Conservation (phyloP, 2,329 filamentous ascomycete species). For the Cytospora chrysosperma region DNA sequence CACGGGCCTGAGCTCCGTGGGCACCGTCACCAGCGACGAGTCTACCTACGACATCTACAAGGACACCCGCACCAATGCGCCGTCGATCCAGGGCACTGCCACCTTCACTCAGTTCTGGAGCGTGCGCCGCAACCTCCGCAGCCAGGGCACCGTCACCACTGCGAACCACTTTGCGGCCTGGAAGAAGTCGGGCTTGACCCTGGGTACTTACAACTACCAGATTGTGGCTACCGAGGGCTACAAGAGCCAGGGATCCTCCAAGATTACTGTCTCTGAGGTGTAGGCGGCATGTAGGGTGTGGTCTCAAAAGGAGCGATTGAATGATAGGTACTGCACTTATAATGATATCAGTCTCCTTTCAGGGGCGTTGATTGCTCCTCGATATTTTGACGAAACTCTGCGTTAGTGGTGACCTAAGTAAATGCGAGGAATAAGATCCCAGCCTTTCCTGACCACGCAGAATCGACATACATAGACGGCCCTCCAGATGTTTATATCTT, state of each 20-base stretch:
- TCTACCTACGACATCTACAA: constrained; percentile 39
- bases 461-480: no score
- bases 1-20: constrained; percentile 35
- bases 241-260: constrained; percentile 46
- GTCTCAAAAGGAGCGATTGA: background rate
- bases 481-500: no score
- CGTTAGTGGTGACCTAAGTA: no score
- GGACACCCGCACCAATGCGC: constrained; percentile 39
- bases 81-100: constrained; percentile 48
- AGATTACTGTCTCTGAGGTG: constrained; percentile 35
- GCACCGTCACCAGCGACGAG: constrained; percentile 36
- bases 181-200: constrained; percentile 42
- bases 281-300: background rate
- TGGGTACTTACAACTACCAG: constrained; percentile 53
- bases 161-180: constrained; percentile 55
- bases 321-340: background rate
- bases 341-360: background rate
- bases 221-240: constrained; percentile 55
- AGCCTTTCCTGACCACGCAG: no score
- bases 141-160: constrained; percentile 49
- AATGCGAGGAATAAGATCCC: no score
- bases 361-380: background rate
- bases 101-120: constrained; percentile 54
- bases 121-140: constrained; percentile 47
- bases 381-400: background rate